Conservation (phyloP, 2,329 filamentous ascomycete species). For the Fusarium odoratissimum region DNA sequence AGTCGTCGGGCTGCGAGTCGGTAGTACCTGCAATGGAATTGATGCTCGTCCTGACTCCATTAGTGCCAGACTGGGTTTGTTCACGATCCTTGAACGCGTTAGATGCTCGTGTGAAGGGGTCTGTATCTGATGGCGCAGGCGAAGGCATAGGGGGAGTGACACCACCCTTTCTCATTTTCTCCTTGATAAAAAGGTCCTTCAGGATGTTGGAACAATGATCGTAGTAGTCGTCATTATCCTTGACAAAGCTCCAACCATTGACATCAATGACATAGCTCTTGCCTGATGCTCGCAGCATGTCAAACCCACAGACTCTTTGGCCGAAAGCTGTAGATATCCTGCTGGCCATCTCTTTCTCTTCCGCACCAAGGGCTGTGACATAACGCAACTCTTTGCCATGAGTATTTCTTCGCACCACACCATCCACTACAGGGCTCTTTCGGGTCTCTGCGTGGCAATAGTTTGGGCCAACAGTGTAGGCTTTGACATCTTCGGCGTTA, state of each 20-base stretch:
- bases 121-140: conserved; percentile 58
- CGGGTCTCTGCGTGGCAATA: conserved; percentile 98
- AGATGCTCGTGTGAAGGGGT: conserved; percentile 52
- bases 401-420: conserved; percentile 93
- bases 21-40: conserved; percentile 31
- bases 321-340: conserved; percentile 93
- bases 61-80: conserved; percentile 25
- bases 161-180: conserved; percentile 74
- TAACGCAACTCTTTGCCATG: conserved; percentile 98
- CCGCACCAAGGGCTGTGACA: conserved; percentile 82
- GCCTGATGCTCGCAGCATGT: conserved; percentile 86
- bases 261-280: conserved; percentile 98
- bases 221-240: conserved; percentile 99
- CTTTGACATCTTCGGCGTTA: conserved; percentile 98
- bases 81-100: conserved; percentile 56
- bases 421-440: conserved; percentile 97
- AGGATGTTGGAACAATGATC: conserved; percentile 89
- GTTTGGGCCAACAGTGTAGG: conserved; percentile 91
- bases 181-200: conserved; percentile 86
- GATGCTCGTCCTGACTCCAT: conserved; percentile 47
- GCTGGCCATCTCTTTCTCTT: conserved; percentile 87
- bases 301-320: conserved; percentile 95
- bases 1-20: conserved; percentile 45
- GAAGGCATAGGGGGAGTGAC: conserved; percentile 67
- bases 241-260: conserved; percentile 99